Conservation (phyloP, 352 stramenopile species). For the Phytophthora ramorum region DNA sequence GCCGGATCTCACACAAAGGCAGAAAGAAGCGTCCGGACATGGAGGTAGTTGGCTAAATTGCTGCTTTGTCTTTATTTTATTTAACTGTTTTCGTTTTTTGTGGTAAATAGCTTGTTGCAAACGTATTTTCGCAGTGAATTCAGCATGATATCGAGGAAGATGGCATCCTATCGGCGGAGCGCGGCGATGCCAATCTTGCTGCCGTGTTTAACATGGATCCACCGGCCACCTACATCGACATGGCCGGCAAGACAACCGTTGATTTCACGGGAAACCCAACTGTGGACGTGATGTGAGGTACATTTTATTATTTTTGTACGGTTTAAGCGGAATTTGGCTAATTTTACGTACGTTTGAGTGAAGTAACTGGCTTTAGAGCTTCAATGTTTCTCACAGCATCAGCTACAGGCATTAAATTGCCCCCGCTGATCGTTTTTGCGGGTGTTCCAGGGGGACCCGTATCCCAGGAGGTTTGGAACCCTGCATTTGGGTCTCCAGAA, state of each 20-base stretch:
- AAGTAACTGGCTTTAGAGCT: constrained; percentile 10
- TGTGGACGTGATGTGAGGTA: constrained; percentile 9
- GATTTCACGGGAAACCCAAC: constrained; percentile 9
- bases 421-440: constrained; percentile 12
- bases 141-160: constrained; percentile 15
- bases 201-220: constrained; percentile 21
- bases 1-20: constrained; percentile 16
- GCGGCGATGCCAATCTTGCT: background rate
- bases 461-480: constrained; percentile 12
- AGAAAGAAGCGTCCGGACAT: constrained; percentile 12
- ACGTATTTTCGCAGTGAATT: constrained; percentile 18
- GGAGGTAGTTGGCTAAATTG: constrained; percentile 10
- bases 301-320: background rate
- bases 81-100: too few species aligned
- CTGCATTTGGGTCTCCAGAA: background rate
- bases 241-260: constrained; percentile 17
- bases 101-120: constrained; percentile 23
- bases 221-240: constrained; percentile 18
- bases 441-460: constrained; percentile 4
- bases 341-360: background rate
- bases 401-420: constrained; percentile 9
- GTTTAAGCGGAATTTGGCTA: background rate
- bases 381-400: constrained; percentile 15
- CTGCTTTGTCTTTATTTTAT: background rate
- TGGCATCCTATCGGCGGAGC: background rate